These are phyloP conservation scores for Penicillium sp. DNA, from an alignment of 2,329 filamentous ascomycete genomes.

Conservation along the genomic window DNA sequence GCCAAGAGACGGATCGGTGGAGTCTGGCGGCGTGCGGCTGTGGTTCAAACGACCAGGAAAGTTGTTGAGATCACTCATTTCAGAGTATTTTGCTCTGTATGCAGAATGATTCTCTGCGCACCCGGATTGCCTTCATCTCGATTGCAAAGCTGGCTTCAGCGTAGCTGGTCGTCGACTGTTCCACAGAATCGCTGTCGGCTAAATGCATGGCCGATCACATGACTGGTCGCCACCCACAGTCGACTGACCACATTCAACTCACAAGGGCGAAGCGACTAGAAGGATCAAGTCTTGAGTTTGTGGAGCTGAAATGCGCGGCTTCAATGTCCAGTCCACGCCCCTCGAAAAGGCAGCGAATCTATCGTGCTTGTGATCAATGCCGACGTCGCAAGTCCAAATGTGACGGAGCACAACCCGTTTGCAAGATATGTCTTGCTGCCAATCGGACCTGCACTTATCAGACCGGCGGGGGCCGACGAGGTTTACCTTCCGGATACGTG, in stretches of 20 bases:
- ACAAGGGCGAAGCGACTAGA: neutral
- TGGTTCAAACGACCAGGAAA: neutral
- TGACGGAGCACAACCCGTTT: slow-evolving; percentile 66
- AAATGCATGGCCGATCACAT: slow-evolving; percentile 18
- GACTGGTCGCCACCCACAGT: slow-evolving; percentile 4
- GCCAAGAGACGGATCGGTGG: neutral
- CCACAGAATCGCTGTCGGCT: slow-evolving; percentile 4
- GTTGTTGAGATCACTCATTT: neutral
- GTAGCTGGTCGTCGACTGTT: neutral
- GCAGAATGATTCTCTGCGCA: too few relatives aligned
- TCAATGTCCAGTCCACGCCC: slow-evolving; percentile 16
- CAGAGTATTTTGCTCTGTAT: neutral
- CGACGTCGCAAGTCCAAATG: slow-evolving; percentile 67
- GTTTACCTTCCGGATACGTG: slow-evolving; percentile 74
- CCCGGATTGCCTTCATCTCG: neutral
- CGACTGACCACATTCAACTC: neutral
- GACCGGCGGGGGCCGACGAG: slow-evolving; percentile 52
- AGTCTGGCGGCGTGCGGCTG: neutral
- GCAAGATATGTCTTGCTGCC: slow-evolving; percentile 57
- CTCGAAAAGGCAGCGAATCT: slow-evolving; percentile 33
- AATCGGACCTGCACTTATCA: slow-evolving; percentile 22
- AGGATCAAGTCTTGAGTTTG: neutral
- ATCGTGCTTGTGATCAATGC: slow-evolving; percentile 66
- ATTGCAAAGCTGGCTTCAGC: neutral
- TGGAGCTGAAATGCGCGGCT: neutral